These are phyloP conservation scores for Chlorella vulgaris DNA, from an alignment of 139 green algal species.

Conservation along the genomic window DNA sequence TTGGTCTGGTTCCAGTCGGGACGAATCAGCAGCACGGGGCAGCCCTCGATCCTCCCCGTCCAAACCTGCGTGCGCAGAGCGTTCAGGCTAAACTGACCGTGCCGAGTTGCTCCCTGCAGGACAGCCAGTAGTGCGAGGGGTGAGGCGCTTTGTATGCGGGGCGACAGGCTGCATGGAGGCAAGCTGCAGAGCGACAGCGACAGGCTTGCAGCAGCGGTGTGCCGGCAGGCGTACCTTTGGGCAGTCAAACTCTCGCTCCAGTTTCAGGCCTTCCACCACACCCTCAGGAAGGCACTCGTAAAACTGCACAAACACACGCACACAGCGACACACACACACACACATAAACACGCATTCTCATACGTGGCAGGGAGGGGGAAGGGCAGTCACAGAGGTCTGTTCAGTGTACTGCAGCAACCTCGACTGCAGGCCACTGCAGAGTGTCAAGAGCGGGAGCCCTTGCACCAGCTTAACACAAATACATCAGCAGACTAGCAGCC, in stretches of 20 bases:
- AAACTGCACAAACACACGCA: constrained; percentile 74
- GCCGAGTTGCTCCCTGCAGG: constrained; percentile 59
- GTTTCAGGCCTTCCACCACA: constrained; percentile 68
- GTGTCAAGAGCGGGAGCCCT: no score
- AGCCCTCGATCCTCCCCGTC: constrained; percentile 57
- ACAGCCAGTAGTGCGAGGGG: background rate
- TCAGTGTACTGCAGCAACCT: no score
- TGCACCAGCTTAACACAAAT: no score
- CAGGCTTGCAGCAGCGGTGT: no score
- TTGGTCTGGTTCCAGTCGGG: constrained; percentile 69
- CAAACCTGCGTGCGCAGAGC: constrained; percentile 61
- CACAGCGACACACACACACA: background rate
- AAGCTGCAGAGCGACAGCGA: background rate
- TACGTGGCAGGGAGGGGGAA: background rate
- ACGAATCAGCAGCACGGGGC: constrained; percentile 68
- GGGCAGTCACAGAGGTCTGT: no score
- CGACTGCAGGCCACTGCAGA: no score
- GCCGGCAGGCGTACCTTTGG: no score
- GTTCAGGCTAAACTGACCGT: constrained; percentile 65
- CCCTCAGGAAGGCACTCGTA: constrained; percentile 85
- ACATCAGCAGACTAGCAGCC: no score
- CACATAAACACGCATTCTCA: background rate
- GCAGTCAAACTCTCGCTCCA: constrained; percentile 79
- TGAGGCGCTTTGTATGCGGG: background rate
- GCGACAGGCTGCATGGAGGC: no score